A percentile compares a stretch with the other conserved stretches of the same genome.
Conservation (phyloP, 2,329 filamentous ascomycete genomes). For the Chrysoporthe puriensis region DNA sequence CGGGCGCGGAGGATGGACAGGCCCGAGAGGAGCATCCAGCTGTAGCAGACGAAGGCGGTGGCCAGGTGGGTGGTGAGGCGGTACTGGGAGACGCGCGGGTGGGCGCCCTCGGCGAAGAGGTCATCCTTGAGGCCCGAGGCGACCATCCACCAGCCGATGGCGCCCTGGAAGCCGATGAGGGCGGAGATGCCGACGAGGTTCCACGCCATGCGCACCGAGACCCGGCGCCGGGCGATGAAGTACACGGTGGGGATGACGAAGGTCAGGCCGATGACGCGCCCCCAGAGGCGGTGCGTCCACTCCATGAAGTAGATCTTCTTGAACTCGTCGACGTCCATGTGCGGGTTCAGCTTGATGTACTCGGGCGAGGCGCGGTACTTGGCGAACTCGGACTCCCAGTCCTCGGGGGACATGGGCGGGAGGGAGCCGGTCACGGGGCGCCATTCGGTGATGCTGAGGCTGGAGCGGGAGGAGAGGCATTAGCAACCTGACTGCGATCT, state of each 20-base stretch:
- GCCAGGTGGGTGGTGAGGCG: conserved; percentile 86
- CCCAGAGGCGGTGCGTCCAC: conserved; percentile 95
- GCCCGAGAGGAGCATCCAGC: conserved; percentile 90
- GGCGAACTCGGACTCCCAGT: conserved; percentile 91
- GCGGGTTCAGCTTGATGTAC: conserved; percentile 87
- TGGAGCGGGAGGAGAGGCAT: conserved; percentile 40
- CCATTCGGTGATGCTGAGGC: conserved; percentile 98
- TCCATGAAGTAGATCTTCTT: conserved; percentile 99
- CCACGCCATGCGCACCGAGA: conserved; percentile 76
- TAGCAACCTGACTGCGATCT: background rate
- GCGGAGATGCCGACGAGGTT: conserved; percentile 82
- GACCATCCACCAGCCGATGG: conserved; percentile 99
- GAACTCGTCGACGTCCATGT: conserved; percentile 92
- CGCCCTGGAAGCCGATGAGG: conserved; percentile 91
- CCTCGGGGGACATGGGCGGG: conserved; percentile 74
- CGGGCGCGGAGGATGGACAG: conserved; percentile 81
- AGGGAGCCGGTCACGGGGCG: conserved; percentile 90
- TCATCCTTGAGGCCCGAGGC: conserved; percentile 95
- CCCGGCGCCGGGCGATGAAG: conserved; percentile 79
- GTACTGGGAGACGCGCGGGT: conserved; percentile 94
- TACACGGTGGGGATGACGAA: conserved; percentile 89
- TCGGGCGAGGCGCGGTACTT: conserved; percentile 94
- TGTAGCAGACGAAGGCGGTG: conserved; percentile 90
- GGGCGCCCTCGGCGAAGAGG: conserved; percentile 85
- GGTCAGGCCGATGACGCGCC: conserved; percentile 84